phyloP scores from a whole-genome alignment of 306 rosid species.

The Lathyrus tuberosus region DNA sequence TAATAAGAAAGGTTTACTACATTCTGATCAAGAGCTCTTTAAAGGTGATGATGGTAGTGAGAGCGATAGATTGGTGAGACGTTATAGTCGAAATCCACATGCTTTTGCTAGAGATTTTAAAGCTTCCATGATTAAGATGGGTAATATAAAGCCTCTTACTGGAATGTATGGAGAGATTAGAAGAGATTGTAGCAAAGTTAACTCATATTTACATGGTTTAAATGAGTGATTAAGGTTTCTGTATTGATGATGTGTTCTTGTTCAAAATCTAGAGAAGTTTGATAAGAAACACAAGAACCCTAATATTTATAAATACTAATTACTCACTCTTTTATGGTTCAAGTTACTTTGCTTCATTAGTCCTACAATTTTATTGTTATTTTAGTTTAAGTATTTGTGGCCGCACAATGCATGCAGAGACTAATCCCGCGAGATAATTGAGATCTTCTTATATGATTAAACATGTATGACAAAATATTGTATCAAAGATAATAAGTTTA shows the following conservation, averaged over 20 bases:
- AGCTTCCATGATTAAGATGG: conserved; percentile 52
- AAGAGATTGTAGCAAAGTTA: conserved; percentile 42
- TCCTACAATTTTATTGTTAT: no score
- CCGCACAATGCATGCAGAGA: no score
- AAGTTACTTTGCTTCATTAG: no score
- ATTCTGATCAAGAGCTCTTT: conserved; percentile 55
- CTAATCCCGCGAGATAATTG: no score
- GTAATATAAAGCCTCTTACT: conserved; percentile 40
- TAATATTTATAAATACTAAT: no score
- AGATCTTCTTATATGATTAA: neutral
- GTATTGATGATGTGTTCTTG: neutral
- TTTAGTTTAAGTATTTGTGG: no score
- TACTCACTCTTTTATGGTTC: no score
- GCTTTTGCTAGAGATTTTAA: conserved; percentile 45
- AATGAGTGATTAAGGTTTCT: conserved; percentile 8
- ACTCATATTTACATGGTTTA: neutral
- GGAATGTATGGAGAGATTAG: conserved; percentile 44
- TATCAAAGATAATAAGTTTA: neutral
- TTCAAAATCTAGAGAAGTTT: neutral
- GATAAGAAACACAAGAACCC: no score
- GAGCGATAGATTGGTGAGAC: conserved; percentile 42
- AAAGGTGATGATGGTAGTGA: conserved; percentile 39
- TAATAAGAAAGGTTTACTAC: conserved; percentile 42
- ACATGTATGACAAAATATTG: neutral
- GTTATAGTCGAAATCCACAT: conserved; percentile 1